Evolutionary conservation across 441 rosid species (phyloP).

Genomic region (Viola pubescens): DNA sequence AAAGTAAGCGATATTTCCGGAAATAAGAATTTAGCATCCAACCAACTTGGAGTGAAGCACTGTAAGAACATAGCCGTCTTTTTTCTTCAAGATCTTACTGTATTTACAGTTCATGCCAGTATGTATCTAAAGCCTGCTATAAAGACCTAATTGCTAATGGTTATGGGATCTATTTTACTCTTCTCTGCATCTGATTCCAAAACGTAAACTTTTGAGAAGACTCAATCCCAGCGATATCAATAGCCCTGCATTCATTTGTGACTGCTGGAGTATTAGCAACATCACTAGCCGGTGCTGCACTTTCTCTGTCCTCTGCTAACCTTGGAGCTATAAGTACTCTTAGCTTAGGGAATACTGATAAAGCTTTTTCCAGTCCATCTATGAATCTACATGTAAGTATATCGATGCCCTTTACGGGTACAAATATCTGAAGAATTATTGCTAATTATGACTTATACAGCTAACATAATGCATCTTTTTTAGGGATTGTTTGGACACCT

Average conservation of each 20-base stretch:
- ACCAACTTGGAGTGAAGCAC: constrained; percentile 35
- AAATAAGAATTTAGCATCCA: constrained; percentile 41
- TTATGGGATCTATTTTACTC: no score
- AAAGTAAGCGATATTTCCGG: constrained; percentile 46
- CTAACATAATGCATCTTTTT: neutral
- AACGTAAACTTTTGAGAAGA: constrained; percentile 22
- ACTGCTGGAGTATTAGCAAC: constrained; percentile 44
- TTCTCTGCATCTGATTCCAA: constrained; percentile 13
- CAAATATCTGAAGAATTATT: neutral
- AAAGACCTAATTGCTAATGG: no score
- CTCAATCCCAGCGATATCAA: constrained; percentile 35
- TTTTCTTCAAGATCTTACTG: neutral
- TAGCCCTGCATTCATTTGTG: constrained; percentile 43
- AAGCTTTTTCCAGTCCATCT: constrained; percentile 30
- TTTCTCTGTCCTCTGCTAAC: constrained; percentile 38
- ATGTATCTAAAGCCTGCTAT: no score
- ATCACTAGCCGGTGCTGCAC: constrained; percentile 36
- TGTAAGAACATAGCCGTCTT: constrained; percentile 24
- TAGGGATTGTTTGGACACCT: constrained; percentile 58
- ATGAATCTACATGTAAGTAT: constrained; percentile 38
- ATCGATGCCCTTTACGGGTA: neutral
- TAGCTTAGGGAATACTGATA: constrained; percentile 11
- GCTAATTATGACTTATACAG: neutral
- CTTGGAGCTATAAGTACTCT: constrained; percentile 30
- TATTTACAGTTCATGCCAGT: no score